Evolutionary conservation across 441 rosid genomes (phyloP).

Genomic region (Daphne laureola): DNA sequence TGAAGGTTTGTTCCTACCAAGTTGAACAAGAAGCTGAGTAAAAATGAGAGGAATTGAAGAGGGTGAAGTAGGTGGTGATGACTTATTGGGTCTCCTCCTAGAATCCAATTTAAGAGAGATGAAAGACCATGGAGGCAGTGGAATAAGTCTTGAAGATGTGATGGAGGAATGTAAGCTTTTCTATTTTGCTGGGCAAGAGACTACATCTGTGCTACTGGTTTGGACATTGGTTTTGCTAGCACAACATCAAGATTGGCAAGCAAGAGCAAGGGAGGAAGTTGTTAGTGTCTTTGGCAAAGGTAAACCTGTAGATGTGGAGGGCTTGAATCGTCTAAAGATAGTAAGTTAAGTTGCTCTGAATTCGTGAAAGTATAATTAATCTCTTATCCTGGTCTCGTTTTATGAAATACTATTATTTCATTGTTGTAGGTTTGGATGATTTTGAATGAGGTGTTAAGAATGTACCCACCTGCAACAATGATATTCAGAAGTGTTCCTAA

Average conservation of each 20-base stretch:
- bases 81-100: conserved; percentile 20
- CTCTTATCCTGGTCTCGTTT: no score
- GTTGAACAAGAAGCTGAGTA: no score
- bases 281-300: conserved; percentile 21
- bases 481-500: conserved; percentile 11
- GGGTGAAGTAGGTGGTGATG: conserved; percentile 5
- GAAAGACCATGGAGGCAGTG: conserved; percentile 10
- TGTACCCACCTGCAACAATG: conserved; percentile 22
- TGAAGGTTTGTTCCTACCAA: conserved; percentile 18
- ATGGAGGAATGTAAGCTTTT: conserved; percentile 27
- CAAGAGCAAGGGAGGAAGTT: conserved; percentile 31
- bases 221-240: conserved; percentile 24
- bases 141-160: conserved; percentile 21
- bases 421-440: conserved; percentile 25
- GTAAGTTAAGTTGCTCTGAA: conserved; percentile 32
- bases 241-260: conserved; percentile 25
- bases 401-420: no score
- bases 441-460: conserved; percentile 28
- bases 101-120: conserved; percentile 23
- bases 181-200: conserved; percentile 25
- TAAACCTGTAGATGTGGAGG: conserved; percentile 17
- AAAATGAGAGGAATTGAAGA: conserved; percentile 14
- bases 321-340: conserved; percentile 31
- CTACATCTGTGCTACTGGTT: conserved; percentile 15
- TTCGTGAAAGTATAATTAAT: no score